Conservation (phyloP, 768 basidiomycete genomes). For the Galerina marginata region DNA sequence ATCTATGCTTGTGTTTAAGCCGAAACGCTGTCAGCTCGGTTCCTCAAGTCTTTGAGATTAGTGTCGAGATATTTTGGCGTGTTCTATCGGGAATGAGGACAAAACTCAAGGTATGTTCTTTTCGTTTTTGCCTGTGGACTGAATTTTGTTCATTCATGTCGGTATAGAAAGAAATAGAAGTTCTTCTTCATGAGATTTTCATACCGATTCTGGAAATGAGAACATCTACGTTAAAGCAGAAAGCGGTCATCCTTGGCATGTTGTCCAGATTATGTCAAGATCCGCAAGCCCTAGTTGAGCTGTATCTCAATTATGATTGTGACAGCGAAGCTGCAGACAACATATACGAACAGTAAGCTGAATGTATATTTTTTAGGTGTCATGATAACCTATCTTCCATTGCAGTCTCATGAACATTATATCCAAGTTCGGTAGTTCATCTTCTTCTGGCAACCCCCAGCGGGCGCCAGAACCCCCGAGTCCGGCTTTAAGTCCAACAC, state of each 20-base stretch:
- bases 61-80: conserved; percentile 98
- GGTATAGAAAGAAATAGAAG: conserved; percentile 95
- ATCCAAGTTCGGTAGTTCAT: conserved; percentile 83
- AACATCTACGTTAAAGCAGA: conserved; percentile 94
- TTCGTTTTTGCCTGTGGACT: neutral
- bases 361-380: neutral
- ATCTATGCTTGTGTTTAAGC: conserved; percentile 90
- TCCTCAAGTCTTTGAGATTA: conserved; percentile 95
- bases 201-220: conserved; percentile 98
- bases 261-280: conserved; percentile 89
- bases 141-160: conserved; percentile 10
- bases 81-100: conserved; percentile 93
- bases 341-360: conserved; percentile 90
- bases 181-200: conserved; percentile 98
- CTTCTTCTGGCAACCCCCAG: conserved; percentile 50
- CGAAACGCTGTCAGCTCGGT: conserved; percentile 96
- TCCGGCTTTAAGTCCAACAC: conserved; percentile 60
- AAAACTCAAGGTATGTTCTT: conserved; percentile 81
- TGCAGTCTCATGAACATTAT: conserved; percentile 91
- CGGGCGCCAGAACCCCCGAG: conserved; percentile 64
- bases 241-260: conserved; percentile 91
- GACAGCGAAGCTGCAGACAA: conserved; percentile 94
- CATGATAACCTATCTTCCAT: conserved; percentile 11
- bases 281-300: conserved; percentile 95
- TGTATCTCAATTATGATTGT: conserved; percentile 99